Evolutionary conservation across 495 filamentous ascomycete genomes (phyloP), one percentile per base, ranked within the genome.

Genomic region (Penicillium canescens): DNA sequence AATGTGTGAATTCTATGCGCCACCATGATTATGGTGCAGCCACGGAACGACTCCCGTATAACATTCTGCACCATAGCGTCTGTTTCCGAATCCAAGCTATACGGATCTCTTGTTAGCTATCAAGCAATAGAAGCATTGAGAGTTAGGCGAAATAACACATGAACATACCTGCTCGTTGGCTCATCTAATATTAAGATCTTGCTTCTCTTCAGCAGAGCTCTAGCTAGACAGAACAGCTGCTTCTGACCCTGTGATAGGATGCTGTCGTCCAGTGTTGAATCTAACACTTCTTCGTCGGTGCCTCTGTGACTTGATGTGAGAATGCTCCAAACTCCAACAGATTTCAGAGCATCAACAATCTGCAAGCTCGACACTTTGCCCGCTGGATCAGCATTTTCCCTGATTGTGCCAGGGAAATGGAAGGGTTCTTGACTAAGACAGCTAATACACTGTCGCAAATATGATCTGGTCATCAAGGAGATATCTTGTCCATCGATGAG

Each of bases 1-100:
- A 96, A 88, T 0, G 89, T 94, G 53, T 91, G 86, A 44, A 96
- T 74, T 8, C 91, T 82, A 71, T 96, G 91, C 14, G 91, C 90
- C 55, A 96, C 93, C 6, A 90, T 92, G 53, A 92, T 88, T 56
- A 91, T 88, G 9, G 92, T 96, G 61, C 85, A 89, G 50, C 82
- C 83, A 42, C 67, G 63, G 47, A 96, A 79, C 12, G 34, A 36
- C 65, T 91, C 85, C 34, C 86, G 82, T 54, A 96, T 88, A 2
- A 91, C 91, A 44, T 84, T 83, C 65, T 96, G 91, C 52, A 96
- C 92, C 65, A 90, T 91, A 42, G 80, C 70, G 63, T 96, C 91
- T 6, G 90, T 94, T 18, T 82, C 82, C 68, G 91, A 89, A 73
- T 96, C 92, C 65, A 96, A 89, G 9, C 87, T 91, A 4, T 31